Base-by-base conservation (phyloP, 2,329 filamentous ascomycete species). In the Blastomyces percursus region DNA sequence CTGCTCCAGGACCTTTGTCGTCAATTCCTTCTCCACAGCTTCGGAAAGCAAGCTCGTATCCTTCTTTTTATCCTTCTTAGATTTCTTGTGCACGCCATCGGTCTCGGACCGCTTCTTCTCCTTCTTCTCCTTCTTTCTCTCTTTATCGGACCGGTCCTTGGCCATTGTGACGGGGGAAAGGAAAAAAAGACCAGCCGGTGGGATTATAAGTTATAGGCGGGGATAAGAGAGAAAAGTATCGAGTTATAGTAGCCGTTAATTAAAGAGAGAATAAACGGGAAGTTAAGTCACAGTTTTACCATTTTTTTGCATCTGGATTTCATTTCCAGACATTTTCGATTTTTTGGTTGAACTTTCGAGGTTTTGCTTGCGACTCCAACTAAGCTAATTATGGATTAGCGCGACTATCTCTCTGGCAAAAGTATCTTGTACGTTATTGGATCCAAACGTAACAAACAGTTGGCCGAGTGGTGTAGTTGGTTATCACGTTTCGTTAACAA, bases 71-170 rank as follows among this genome's bases (percentile, higher is more conserved):
- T 77, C 74, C 67, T 77, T 77, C 71, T 77, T 76, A 24, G 78
- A 74, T 70, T 79, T 79, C 71, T 79, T 79, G 71, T 73, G 70
- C 57, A 79, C 73, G 61, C 77, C 77, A 67, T 78, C 75, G 67
- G 75, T 76, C 67, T 78, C 77, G 63, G 76, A 71, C 63, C 76
- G 76, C 63, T 70, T 70, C 59, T 68, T 69, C 55, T 72, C 70
- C 72, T 78, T 79, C 73, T 78, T 78, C 66, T 78, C 75, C 70
- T 76, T 73, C 71, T 79, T 80, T 62, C 69, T 64, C 42, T 73
- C 69, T 64, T 71, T 70, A 51, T 78, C 76, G 66, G 71, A 69
- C 70, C 73, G 76, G 66, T 79, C 77, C 70, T 79, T 79, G 61
- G 71, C 77, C 77, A 79, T 79, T 66, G 62, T 76, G 69, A 67